Base-by-base conservation (phyloP, 495 filamentous ascomycete genomes). In the Poronia punctata region DNA sequence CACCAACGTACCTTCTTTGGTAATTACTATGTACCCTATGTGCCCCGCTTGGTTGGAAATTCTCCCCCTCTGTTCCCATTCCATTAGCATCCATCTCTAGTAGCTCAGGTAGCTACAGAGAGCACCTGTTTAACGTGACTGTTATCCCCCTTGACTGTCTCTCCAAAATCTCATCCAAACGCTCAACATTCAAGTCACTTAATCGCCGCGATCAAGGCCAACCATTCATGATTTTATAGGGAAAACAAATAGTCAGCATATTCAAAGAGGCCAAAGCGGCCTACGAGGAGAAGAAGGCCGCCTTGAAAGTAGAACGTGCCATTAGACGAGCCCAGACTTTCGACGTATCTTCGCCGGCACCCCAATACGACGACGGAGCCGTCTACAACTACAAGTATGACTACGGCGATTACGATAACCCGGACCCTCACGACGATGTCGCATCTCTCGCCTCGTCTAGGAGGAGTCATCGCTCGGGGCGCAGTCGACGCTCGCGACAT, bases 201-300 rank as follows among this genome's bases (percentile, higher is more conserved):
- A n/a, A n/a, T n/a, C n/a, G n/a, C n/a, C n/a, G n/a, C n/a, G n/a
- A n/a, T n/a, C n/a, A n/a, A n/a, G n/a, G n/a, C n/a, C n/a, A n/a
- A n/a, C n/a, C n/a, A n/a, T n/a, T n/a, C n/a, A n/a, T n/a, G n/a
- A n/a, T 38, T 36, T 18, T 28, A 36, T 60, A 95, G 88, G 86
- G 84, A 61, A 94, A 89, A 67, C 86, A 93, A 45, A 66, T 95
- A 20, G 75, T 93, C 51, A 77, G 76, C 48, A 81, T 94, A 47
- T 88, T 92, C 71, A 88, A 81, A 60, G 85, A 95, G 43, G 88
- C 88, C 42, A 86, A 83, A 56, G 78, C 79, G 20, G 83, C 86
- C 31, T 95, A 95, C 58, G 74, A 77, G 30, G 86, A 93, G 53
- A 78, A 80, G 52, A 92, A 90, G 56, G 80, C 84, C 7, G 78